These are phyloP conservation scores for Neopestalotiopsis sp. DNA, from an alignment of 2,329 filamentous ascomycete species.

Conservation along the genomic window DNA sequence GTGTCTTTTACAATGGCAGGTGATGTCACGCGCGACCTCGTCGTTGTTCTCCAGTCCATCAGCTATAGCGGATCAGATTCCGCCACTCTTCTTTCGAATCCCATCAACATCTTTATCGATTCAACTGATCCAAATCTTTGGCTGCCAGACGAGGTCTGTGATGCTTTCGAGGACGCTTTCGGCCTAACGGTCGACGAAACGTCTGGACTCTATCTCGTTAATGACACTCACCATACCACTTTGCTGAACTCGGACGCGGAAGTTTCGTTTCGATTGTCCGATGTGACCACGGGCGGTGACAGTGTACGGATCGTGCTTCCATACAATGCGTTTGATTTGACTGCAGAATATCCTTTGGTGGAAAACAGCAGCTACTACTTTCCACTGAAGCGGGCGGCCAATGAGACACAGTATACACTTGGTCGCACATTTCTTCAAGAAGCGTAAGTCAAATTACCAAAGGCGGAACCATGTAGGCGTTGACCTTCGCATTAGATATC, in stretches of 20 bases:
- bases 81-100: conserved; percentile 35
- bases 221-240: conserved; percentile 37
- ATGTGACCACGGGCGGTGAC: conserved; percentile 37
- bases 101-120: conserved; percentile 42
- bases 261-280: conserved; percentile 39
- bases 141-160: conserved; percentile 37
- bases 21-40: conserved; percentile 40
- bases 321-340: conserved; percentile 39
- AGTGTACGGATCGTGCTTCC: conserved; percentile 37
- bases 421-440: conserved; percentile 41
- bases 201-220: conserved; percentile 39
- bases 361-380: conserved; percentile 37
- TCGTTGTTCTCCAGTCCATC: conserved; percentile 44
- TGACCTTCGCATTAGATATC: conserved; percentile 31
- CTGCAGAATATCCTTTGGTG: conserved; percentile 35
- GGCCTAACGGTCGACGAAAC: conserved; percentile 33
- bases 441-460: conserved; percentile 29
- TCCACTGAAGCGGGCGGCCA: conserved; percentile 39
- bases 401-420: conserved; percentile 39
- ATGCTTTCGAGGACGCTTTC: conserved; percentile 40
- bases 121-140: conserved; percentile 42
- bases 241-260: conserved; percentile 37
- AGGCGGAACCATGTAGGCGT: not conserved
- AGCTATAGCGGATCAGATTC: conserved; percentile 39
- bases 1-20: conserved; percentile 42